phyloP scores from a whole-genome alignment of 164 flowering plant genomes.

The Sextonia rubra region DNA sequence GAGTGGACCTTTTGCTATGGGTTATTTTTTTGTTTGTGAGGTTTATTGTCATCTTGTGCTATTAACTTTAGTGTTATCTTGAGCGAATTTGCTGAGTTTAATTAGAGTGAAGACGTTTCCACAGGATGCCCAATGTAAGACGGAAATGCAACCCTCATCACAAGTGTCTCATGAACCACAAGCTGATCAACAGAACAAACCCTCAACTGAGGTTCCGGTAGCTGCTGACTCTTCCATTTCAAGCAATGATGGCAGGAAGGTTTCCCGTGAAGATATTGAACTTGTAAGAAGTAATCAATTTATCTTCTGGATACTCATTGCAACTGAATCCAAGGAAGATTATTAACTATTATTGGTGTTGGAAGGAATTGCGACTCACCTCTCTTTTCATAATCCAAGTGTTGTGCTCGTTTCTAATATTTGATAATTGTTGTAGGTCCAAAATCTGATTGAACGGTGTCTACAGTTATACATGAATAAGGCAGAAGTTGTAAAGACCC shows the following conservation, averaged over 20 bases:
- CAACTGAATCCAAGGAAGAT: too few species aligned
- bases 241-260: slow-evolving; percentile 72
- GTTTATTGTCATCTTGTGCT: not conserved
- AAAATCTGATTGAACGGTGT: slow-evolving; percentile 89
- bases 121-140: slow-evolving; percentile 27
- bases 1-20: not conserved
- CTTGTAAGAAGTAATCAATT: slow-evolving; percentile 12
- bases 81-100: not conserved
- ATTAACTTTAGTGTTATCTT: not conserved
- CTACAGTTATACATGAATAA: slow-evolving; percentile 88
- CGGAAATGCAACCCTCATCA: slow-evolving; percentile 50
- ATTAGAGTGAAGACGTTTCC: not conserved
- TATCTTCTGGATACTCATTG: not conserved
- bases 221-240: slow-evolving; percentile 74
- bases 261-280: slow-evolving; percentile 57
- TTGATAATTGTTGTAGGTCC: slow-evolving; percentile 57
- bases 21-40: not conserved
- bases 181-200: slow-evolving; percentile 56
- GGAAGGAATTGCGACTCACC: not conserved
- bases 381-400: not conserved
- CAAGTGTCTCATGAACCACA: slow-evolving; percentile 69
- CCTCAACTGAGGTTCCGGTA: slow-evolving; percentile 50
- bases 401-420: slow-evolving; percentile 4
- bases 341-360: not conserved
- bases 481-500: slow-evolving; percentile 89